Evolutionary conservation across 768 basidiomycete genomes (phyloP), one percentile per base, ranked within the genome.

Genomic region (Kwoniella mangroviensis): DNA sequence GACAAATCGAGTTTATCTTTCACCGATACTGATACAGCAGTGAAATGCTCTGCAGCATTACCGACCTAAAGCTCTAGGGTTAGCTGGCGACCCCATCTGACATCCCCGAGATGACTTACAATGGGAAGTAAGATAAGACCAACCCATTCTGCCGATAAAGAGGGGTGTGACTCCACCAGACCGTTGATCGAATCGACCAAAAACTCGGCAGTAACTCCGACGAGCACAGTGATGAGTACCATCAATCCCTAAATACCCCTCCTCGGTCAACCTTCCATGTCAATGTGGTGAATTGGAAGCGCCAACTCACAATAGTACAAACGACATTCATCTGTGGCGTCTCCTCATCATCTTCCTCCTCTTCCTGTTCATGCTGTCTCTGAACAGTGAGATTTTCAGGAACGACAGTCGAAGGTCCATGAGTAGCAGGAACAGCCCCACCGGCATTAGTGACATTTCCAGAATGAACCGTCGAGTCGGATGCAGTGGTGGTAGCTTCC

Each of bases 81-180:
- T n/a, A n/a, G n/a, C n/a, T n/a, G n/a, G n/a, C n/a, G n/a, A n/a
- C n/a, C n/a, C n/a, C n/a, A n/a, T n/a, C n/a, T n/a, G n/a, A n/a
- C n/a, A n/a, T n/a, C n/a, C n/a, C n/a, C n/a, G n/a, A n/a, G n/a
- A n/a, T n/a, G n/a, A n/a, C n/a, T n/a, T n/a, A 94, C 94, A 45
- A 97, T 93, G 6, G 96, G 96, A 9, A 98, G 87, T 15, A 98
- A 85, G 74, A 98, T 93, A 43, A 97, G 83, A 13, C 92, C 94
- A 70, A 97, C 90, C 79, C 94, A 98, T 80, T 91, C 92, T 70
- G 88, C 87, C 68, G 85, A 88, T 65, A 98, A 90, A 7, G 26
- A 17, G 3, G 81, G 81, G 24, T 89, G 88, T 0, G 76, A 76
- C 0, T 74, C 76, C 0, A 91, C 90, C 45, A 98, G 78, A 13